Percentiles rank a stretch among this genome's conserved stretches.
Evolutionary conservation across 2,329 filamentous ascomycete species (phyloP).

Genomic region (Pseudogymnoascus pannorum): DNA sequence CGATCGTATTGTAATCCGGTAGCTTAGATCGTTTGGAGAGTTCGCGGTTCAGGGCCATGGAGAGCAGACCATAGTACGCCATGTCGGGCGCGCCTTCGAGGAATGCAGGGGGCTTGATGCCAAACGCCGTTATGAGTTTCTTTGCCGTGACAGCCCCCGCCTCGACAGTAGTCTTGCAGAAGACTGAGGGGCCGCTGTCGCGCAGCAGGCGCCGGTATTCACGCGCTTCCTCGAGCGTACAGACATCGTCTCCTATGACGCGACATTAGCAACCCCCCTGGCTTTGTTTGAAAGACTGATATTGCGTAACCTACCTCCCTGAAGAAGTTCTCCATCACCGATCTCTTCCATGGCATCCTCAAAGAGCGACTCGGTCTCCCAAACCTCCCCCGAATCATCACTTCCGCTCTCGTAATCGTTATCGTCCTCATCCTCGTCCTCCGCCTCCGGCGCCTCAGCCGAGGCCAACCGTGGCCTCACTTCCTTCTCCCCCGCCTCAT

Average conservation of each 20-base stretch:
- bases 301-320: conserved; percentile 31
- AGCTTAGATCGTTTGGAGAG: conserved; percentile 77
- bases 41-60: conserved; percentile 71
- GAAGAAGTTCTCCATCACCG: conserved; percentile 38
- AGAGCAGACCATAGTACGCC: conserved; percentile 66
- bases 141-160: conserved; percentile 65
- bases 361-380: conserved; percentile 39
- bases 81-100: conserved; percentile 68
- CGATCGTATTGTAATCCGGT: conserved; percentile 70
- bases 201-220: conserved; percentile 64
- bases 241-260: conserved; percentile 28
- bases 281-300: not conserved
- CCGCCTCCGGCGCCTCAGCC: conserved; percentile 11
- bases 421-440: conserved; percentile 15
- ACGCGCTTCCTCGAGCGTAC: conserved; percentile 61
- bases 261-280: not conserved
- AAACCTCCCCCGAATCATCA: conserved; percentile 21
- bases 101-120: conserved; percentile 64
- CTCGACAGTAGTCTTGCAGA: conserved; percentile 66
- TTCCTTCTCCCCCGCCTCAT: conserved; percentile 1
- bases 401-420: conserved; percentile 15
- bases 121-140: conserved; percentile 82
- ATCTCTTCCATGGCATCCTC: conserved; percentile 41
- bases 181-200: conserved; percentile 67
- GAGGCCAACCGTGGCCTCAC: not conserved